Evolutionary conservation across 345 rosid species (phyloP).

Genomic region (Eucalyptus marginata): DNA sequence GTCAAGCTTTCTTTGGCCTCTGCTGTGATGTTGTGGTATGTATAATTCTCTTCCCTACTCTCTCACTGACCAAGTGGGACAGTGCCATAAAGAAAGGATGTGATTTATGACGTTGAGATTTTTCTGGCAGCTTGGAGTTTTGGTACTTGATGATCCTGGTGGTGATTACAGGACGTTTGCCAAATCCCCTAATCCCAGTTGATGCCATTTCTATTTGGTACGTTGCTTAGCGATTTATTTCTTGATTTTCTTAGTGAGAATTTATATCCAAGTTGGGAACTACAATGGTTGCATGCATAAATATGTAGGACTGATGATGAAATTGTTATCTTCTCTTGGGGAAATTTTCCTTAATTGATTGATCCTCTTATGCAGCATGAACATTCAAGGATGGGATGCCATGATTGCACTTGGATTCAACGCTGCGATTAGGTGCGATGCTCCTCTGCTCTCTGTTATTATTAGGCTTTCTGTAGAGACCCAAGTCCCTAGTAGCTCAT

Average conservation of each 20-base stretch:
- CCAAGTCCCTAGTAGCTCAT: background rate
- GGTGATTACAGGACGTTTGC: conserved; percentile 69
- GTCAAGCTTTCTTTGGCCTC: conserved; percentile 85
- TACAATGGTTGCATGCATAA: background rate
- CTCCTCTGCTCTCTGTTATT: background rate
- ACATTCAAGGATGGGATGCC: conserved; percentile 77
- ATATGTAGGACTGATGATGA: background rate
- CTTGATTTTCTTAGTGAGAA: background rate
- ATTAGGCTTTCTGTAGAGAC: background rate
- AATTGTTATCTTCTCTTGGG: background rate
- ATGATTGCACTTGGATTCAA: conserved; percentile 93
- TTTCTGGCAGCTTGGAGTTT: conserved; percentile 70
- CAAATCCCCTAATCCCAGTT: conserved; percentile 67
- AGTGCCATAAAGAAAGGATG: background rate
- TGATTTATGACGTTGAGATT: background rate
- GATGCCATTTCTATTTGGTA: conserved; percentile 95
- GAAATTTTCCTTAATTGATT: background rate
- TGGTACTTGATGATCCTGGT: conserved; percentile 83
- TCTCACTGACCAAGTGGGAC: background rate
- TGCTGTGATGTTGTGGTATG: conserved; percentile 85
- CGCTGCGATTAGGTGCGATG: conserved; percentile 72
- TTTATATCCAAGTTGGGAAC: background rate
- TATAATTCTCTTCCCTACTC: background rate
- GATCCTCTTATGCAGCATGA: conserved; percentile 46
- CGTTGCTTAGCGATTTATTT: background rate